Evolutionary conservation across 2,329 filamentous ascomycete genomes (phyloP), one percentile per base, ranked within the genome.

Genomic region (Colletotrichum sp.): DNA sequence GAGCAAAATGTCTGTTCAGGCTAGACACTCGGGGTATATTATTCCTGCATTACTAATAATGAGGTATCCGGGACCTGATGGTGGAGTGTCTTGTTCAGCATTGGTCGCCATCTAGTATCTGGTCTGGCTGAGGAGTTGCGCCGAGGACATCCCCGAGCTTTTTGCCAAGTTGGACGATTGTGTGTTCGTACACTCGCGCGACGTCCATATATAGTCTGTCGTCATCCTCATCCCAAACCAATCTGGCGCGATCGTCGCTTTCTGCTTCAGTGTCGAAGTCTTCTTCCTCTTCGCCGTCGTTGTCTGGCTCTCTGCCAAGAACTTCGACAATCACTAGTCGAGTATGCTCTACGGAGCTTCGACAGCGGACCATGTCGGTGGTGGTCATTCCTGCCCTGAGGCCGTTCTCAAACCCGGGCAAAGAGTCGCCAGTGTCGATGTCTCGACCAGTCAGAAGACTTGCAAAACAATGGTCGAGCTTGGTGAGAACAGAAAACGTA

Each of bases 291-390:
- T 79, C 80, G 7, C 79, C 80, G 6, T 79, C 80, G 2, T 80
- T 81, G 2, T 84, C 84, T n/a, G 77, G 77, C 62, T 83, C 82
- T 32, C 82, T 79, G 76, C 89, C 90, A 87, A 95, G 90, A 18
- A 92, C 90, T 75, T 95, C 92, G 2, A 95, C 91, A 73, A 96
- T 91, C 7, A 92, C 84, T 9, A 95, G 86, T 30, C 96, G 89
- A 18, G 94, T 95, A 78, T 93, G 91, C 81, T 98, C 95, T 1
- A 96, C 94, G 34, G 98, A 87, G 81, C 95, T 95, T 81, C 95
- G 94, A 78, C 96, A 94, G 55, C 96, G 91, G 9, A 99, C 95
- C 89, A 97, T 98, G 83, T 98, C 95, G 1, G 95, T 96, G 21
- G 85, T 88, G 2, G 93, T 95, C 87, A 95, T 93, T 1, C 95